Percentiles rank a stretch among this genome's conserved stretches.
Evolutionary conservation across 768 basidiomycete species (phyloP).

Genomic region (Mycena polygramma): DNA sequence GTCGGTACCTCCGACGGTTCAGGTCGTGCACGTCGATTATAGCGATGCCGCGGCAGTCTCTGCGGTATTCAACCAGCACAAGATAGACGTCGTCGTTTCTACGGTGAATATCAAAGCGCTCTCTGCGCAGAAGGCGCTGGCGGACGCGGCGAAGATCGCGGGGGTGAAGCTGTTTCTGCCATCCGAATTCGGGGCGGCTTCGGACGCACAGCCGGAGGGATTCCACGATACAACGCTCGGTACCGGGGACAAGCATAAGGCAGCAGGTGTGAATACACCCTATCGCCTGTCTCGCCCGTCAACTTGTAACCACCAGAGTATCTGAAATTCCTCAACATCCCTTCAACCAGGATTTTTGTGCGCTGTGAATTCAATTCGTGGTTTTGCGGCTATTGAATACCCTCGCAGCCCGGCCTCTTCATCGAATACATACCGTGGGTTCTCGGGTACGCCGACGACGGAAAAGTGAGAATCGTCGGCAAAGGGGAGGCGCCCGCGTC

Average conservation of each 20-base stretch:
- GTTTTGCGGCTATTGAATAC: no score
- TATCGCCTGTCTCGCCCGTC: neutral
- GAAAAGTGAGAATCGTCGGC: constrained; percentile 48
- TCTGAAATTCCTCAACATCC: constrained; percentile 45
- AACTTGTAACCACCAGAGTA: constrained; percentile 37
- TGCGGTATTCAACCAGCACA: constrained; percentile 37
- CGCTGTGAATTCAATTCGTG: no score
- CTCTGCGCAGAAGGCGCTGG: constrained; percentile 12
- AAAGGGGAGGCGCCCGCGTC: constrained; percentile 46
- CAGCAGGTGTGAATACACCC: constrained; percentile 38
- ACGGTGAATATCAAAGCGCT: constrained; percentile 40
- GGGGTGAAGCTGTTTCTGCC: constrained; percentile 54
- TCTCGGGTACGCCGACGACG: constrained; percentile 43
- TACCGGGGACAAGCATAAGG: constrained; percentile 41
- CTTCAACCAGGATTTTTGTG: constrained; percentile 49
- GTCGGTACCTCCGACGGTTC: neutral
- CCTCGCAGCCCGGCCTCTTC: constrained; percentile 42
- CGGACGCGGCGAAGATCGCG: constrained; percentile 51
- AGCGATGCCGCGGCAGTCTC: neutral
- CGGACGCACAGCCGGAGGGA: constrained; percentile 41
- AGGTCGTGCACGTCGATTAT: neutral
- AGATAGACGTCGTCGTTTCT: constrained; percentile 51
- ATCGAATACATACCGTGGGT: constrained; percentile 48
- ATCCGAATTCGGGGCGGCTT: constrained; percentile 47
- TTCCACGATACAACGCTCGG: neutral